Evolutionary conservation across 2,329 filamentous ascomycete genomes (phyloP), one percentile per base, ranked within the genome.

Genomic region (Simplicillium sp.): DNA sequence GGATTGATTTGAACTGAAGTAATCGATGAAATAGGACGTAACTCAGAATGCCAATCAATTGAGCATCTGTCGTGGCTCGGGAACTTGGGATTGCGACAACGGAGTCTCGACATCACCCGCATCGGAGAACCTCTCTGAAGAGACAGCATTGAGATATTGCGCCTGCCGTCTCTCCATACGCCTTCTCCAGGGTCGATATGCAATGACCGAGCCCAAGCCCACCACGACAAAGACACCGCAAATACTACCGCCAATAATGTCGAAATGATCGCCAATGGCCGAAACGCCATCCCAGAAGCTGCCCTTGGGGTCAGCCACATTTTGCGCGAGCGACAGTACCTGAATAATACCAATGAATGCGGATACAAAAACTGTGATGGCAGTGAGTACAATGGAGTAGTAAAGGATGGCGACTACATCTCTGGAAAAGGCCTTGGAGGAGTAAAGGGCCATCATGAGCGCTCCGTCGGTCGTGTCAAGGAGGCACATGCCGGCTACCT

Each of bases 361-460:
- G 2, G 88, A 87, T 0, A 94, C 87, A 4, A 84, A 64, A 17
- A 95, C 84, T 0, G 88, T 96, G 39, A 95, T 77, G 3, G 75
- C 77, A 0, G 87, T 95, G 20, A 95, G 71, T 0, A 94, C 84
- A 49, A 90, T 84, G 11, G 87, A 94, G 63, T 96, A 97, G 64
- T 97, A 97, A 1, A 95, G 66, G 36, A 96, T 89, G 1, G 89
- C 88, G n/a, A 97, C 78, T 1, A 75, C 75, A 54, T 97, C 89
- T 43, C 84, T 71, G 0, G 86, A 80, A 36, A 94, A 81, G 25
- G 83, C 70, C 45, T 77, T 86, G 32, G 82, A 84, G 0, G 89
- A 88, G 62, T 98, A 97, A 1, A 97, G 70, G 1, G 84, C 82
- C 77, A 95, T 89, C 89, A 97, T 97, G 15, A 96, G 71, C 1